Conservation (phyloP, 352 stramenopile genomes). For the Globisporangium cylindrosporum region DNA sequence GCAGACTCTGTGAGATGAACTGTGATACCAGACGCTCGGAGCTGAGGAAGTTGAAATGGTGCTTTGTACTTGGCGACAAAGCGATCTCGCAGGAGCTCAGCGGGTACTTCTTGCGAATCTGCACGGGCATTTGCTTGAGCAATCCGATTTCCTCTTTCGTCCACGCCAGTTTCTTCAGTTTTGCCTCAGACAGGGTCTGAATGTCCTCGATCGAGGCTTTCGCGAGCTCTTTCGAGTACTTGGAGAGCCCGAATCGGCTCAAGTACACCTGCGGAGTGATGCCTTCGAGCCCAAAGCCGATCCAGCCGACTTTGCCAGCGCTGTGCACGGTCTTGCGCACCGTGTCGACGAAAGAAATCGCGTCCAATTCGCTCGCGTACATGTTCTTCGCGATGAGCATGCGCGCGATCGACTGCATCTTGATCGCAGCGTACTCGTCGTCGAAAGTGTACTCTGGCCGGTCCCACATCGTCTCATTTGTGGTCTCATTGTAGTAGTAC, state of each 20-base stretch:
- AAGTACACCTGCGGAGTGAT: constrained; percentile 55
- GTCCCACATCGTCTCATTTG: constrained; percentile 48
- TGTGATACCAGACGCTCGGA: constrained; percentile 45
- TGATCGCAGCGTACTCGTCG: constrained; percentile 59
- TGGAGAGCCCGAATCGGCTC: constrained; percentile 54
- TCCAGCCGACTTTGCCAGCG: constrained; percentile 35
- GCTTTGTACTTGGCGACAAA: constrained; percentile 34
- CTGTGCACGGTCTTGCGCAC: constrained; percentile 24
- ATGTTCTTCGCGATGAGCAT: constrained; percentile 40
- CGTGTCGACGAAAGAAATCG: constrained; percentile 43
- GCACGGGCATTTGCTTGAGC: constrained; percentile 27
- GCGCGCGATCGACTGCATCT: constrained; percentile 59
- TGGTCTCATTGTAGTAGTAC: constrained; percentile 55
- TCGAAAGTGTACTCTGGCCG: constrained; percentile 64
- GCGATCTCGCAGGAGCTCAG: constrained; percentile 26
- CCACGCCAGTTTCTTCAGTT: constrained; percentile 48
- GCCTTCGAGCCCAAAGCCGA: constrained; percentile 75
- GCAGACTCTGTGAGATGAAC: constrained; percentile 55
- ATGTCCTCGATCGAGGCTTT: constrained; percentile 34
- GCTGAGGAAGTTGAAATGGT: constrained; percentile 63
- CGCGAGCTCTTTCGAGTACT: constrained; percentile 35
- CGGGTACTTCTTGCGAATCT: constrained; percentile 29
- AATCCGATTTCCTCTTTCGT: constrained; percentile 56
- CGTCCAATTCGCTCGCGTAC: constrained; percentile 23
- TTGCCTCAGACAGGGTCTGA: constrained; percentile 25